Conservation (phyloP, 1,284 basidiomycete genomes). For the Ustilago curta region DNA sequence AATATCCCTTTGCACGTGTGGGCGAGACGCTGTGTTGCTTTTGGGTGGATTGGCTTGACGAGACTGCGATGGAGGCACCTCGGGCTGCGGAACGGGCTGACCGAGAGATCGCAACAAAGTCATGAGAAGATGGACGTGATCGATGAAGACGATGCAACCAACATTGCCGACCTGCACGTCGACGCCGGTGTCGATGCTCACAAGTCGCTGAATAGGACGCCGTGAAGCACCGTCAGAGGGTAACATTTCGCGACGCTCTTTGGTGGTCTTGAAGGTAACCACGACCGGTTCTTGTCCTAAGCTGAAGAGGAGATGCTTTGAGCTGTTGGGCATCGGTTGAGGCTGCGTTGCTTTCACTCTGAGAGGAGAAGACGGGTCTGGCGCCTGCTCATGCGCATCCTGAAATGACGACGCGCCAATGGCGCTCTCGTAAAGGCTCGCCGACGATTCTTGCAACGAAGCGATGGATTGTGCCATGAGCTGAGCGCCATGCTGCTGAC, state of each 20-base stretch:
- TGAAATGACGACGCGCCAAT: conserved; percentile 19
- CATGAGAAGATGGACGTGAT: conserved; percentile 32
- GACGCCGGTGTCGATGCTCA: conserved; percentile 25
- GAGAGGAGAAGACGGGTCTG: not conserved
- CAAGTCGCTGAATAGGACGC: conserved; percentile 23
- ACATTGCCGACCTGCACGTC: conserved; percentile 36
- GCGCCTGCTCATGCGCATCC: not conserved
- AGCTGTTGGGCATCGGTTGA: not conserved
- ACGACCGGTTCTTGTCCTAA: conserved; percentile 26
- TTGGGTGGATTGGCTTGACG: not conserved
- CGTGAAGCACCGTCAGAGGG: conserved; percentile 10
- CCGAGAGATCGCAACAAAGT: conserved; percentile 2
- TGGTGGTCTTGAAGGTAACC: conserved; percentile 29
- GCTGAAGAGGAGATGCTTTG: conserved; percentile 25
- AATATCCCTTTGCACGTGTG: conserved; percentile 4
- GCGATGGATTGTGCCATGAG: conserved; percentile 19
- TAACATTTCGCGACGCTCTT: conserved; percentile 28
- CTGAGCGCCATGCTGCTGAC: not conserved
- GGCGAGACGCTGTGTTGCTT: not conserved
- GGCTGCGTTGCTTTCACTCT: not conserved
- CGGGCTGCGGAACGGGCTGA: not conserved
- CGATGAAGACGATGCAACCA: conserved; percentile 29
- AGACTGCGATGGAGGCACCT: not conserved
- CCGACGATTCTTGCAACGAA: conserved; percentile 30
- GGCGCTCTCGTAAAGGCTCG: conserved; percentile 49